Base-by-base conservation (phyloP, 805 yeast genomes). In the Starmera caribaea region DNA sequence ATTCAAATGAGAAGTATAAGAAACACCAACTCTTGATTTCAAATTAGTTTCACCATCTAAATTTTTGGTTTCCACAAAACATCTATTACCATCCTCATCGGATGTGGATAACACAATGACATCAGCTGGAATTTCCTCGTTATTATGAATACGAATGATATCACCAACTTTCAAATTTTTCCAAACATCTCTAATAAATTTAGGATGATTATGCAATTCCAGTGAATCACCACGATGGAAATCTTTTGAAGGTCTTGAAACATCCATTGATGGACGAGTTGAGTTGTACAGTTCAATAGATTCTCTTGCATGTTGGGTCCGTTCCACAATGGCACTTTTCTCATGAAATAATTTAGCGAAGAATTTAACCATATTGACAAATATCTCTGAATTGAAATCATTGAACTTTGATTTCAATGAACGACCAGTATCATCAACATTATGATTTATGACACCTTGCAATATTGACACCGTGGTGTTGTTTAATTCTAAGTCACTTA, bases 21-120 rank as follows among this genome's bases (percentile, higher is more conserved):
- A 75, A 47, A 83, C 58, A 7, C 88, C 80, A 55, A 78, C 82
- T 50, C 80, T 79, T 35, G 79, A 77, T 58, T 83, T 83, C 59
- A 84, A 63, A 49, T 82, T 83, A 2, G 92, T 75, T 52, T 76
- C 81, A 58, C 94, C 92, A 59, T 83, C 94, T 47, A 83, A 66
- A 57, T 83, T 83, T 52, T 82, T 83, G 0, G 94, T 83, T 56
- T 83, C 94, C 14, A 82, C 76, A 50, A 76, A 81, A 53, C 81
- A 74, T 39, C 64, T 63, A 30, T 73, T 74, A 42, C 74, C 77
- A 8, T 57, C 54, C 2, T 21, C 26, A 47, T 73, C 78, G 30
- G 76, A 66, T 6, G 79, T 62, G 8, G 79, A 60, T 5, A 76
- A 53, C 21, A 76, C 54, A 31, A 74, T 59, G 13, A 70, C 54